A percentile compares a stretch with the other conserved stretches of the same genome.
These are phyloP conservation scores for Penicillium roqueforti DNA, from an alignment of 495 filamentous ascomycete species.

Conservation along the genomic window DNA sequence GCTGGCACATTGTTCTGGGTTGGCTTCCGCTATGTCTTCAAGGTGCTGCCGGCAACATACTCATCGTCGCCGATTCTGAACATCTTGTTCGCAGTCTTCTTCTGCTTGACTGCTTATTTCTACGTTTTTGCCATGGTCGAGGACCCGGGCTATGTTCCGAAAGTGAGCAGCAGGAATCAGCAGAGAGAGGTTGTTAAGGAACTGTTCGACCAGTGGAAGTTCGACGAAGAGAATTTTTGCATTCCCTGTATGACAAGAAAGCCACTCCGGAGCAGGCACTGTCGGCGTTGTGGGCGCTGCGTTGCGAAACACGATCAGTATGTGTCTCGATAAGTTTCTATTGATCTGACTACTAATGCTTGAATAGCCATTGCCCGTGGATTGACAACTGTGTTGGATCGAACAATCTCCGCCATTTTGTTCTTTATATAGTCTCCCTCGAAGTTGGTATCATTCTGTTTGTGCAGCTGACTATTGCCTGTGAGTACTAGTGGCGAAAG, in stretches of 20 bases:
- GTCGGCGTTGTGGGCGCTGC: conserved; percentile 82
- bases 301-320: conserved; percentile 97
- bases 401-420: conserved; percentile 94
- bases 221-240: conserved; percentile 92
- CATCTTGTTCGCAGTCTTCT: conserved; percentile 62
- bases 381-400: conserved; percentile 92
- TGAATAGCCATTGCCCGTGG: conserved; percentile 90
- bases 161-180: conserved; percentile 77
- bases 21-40: conserved; percentile 67
- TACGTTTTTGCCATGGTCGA: conserved; percentile 78
- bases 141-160: conserved; percentile 94
- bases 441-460: conserved; percentile 70
- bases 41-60: conserved; percentile 69
- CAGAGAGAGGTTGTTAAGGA: conserved; percentile 86
- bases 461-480: conserved; percentile 46
- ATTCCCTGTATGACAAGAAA: conserved; percentile 88
- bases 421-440: conserved; percentile 76
- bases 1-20: conserved; percentile 81
- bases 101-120: conserved; percentile 71
- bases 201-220: conserved; percentile 76
- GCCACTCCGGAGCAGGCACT: conserved; percentile 93
- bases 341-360: conserved; percentile 36
- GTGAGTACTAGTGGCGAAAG: conserved; percentile 38
- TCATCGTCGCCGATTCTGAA: conserved; percentile 65
- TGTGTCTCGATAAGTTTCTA: conserved; percentile 27